These are phyloP conservation scores for Teunomyces stri DNA, from an alignment of 805 yeast species.

Conservation along the genomic window DNA sequence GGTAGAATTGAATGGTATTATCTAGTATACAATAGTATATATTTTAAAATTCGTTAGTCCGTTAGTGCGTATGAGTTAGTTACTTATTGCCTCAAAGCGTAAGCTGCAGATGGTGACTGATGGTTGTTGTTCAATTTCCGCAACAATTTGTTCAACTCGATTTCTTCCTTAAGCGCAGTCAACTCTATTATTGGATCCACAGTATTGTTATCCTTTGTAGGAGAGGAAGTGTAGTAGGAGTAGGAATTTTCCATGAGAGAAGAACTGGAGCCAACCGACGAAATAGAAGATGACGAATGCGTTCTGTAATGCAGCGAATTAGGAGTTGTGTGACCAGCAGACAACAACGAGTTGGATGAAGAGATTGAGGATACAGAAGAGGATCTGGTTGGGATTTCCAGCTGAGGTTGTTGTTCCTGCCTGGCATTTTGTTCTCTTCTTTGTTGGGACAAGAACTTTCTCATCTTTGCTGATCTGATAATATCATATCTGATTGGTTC, in stretches of 20 bases:
- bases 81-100: not conserved
- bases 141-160: slow-evolving; percentile 25
- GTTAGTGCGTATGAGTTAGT: not conserved
- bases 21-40: slow-evolving; percentile 5
- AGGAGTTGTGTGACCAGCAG: slow-evolving; percentile 10
- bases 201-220: slow-evolving; percentile 1
- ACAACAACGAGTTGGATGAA: slow-evolving; percentile 1
- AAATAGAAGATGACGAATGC: slow-evolving; percentile 13
- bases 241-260: slow-evolving; percentile 8
- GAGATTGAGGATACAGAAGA: slow-evolving; percentile 1
- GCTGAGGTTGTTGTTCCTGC: slow-evolving; percentile 1
- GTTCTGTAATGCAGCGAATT: slow-evolving; percentile 22
- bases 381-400: not conserved
- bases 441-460: slow-evolving; percentile 27
- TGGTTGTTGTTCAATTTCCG: slow-evolving; percentile 9
- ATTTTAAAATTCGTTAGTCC: slow-evolving; percentile 2
- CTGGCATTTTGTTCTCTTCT: slow-evolving; percentile 14
- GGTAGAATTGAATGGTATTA: not conserved
- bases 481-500: slow-evolving; percentile 49
- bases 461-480: slow-evolving; percentile 33
- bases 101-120: not conserved
- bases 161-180: slow-evolving; percentile 35
- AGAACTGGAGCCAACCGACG: slow-evolving; percentile 7
- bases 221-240: slow-evolving; percentile 6
- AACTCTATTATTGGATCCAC: slow-evolving; percentile 36